Evolutionary conservation across 148 eudicot species (phyloP).

Genomic region (Cornus controversa): DNA sequence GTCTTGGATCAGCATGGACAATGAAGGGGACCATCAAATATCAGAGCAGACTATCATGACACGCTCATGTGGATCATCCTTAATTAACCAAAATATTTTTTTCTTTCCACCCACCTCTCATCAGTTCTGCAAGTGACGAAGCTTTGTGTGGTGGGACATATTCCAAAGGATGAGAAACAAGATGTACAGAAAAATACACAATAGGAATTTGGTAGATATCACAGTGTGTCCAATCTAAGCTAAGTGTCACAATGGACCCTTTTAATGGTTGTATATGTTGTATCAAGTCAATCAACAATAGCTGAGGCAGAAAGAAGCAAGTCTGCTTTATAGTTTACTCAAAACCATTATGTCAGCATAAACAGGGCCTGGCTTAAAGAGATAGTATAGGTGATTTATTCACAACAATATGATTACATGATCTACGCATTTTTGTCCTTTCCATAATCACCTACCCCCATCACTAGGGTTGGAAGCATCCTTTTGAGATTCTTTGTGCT

Average conservation of each 20-base stretch:
- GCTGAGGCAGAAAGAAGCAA: neutral
- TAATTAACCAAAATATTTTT: too few relatives aligned
- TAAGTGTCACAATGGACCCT: neutral
- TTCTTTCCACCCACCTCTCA: too few relatives aligned
- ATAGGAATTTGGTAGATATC: neutral
- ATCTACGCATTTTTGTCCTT: neutral
- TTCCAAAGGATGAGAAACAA: too few relatives aligned
- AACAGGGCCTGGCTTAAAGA: neutral
- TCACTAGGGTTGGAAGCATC: conserved; percentile 34
- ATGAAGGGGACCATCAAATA: too few relatives aligned
- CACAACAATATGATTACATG: neutral
- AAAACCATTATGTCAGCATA: neutral
- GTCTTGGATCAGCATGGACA: too few relatives aligned
- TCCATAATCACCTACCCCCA: conserved; percentile 39
- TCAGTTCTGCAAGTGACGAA: too few relatives aligned
- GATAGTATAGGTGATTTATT: neutral
- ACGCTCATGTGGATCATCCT: neutral
- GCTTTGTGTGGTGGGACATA: too few relatives aligned
- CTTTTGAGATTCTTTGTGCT: conserved; percentile 21
- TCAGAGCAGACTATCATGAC: neutral
- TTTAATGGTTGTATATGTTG: neutral
- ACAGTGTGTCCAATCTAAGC: neutral
- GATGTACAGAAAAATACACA: neutral
- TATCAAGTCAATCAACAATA: neutral
- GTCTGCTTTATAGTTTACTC: neutral